Evolutionary conservation across 768 basidiomycete species (phyloP), one percentile per base, ranked within the genome.

Genomic region (Chalciporus pseudorubinellus): DNA sequence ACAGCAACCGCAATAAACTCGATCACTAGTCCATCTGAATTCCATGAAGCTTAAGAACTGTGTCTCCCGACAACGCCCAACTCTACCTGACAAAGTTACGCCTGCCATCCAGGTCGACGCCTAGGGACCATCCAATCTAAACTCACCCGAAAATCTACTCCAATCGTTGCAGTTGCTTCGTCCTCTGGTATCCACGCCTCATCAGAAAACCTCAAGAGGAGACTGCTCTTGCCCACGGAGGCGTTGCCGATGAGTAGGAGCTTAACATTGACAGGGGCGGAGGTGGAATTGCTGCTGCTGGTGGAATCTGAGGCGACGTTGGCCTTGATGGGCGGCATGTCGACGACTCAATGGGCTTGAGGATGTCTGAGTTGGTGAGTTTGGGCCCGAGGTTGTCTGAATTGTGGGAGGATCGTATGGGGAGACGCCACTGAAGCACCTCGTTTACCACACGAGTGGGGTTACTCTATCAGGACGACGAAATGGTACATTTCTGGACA

Each of bases 101-200:
- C 34, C 34, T n/a, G n/a, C 34, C n/a, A 14, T 36, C 34, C 34
- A n/a, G 14, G 26, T 45, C 45, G 12, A 2, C 26, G 4, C n/a
- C n/a, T n/a, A n/a, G n/a, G n/a, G n/a, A n/a, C 18, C 24, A 26
- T n/a, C n/a, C 34, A 36, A 5, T 24, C 31, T 20, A 43, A n/a
- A 73, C 86, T 70, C 70, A 88, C 89, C 57, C 89, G 74, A 70
- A 91, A 92, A 67, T 92, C 89, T 1, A 92, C 89, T 9, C 89
- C 85, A 61, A 89, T 91, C 21, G 89, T 92, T 24, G 89, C 87
- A 56, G 83, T 89, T 42, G 85, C 83, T 70, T 94, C 92, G 64
- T 95, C 93, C 66, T 92, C 89, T 7, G 90, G 85, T 18, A 98
- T 73, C 87, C 94, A 98, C 61, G 92, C 89, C 71, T 95, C 90